Evolutionary conservation across 768 basidiomycete genomes (phyloP), one percentile per base, ranked within the genome.

Genomic region (Boletus patriciae): DNA sequence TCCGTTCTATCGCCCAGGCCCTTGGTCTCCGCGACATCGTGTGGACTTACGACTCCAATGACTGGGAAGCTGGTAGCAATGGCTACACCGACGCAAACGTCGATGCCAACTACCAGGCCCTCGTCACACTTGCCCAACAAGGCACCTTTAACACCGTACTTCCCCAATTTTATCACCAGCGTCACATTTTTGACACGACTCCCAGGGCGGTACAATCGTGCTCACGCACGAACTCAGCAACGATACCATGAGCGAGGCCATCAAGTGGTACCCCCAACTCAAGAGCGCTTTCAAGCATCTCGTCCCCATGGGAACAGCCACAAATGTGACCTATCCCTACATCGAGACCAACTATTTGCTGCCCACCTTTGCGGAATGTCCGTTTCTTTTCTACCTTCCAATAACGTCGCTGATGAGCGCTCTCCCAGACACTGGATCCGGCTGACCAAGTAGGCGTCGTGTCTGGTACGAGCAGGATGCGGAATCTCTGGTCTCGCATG

Each of bases 1-100:
- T 92, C 44, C 83, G 91, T 37, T 76, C 81, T 34, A 86, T 92
- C 54, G 83, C 86, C 4, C 67, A 83, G 21, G 83, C 78, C 9
- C 82, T 92, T 62, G 84, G 84, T 37, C 74, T 92, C 16, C 80
- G 80, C 13, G 88, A 88, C 3, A 78, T 93, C 66, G 75, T 92
- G 48, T 93, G 92, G 91, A 69, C 76, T 62, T 83, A 79, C 57
- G 85, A 88, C 63, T 80, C 84, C n/a, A 74, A 78, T 37, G 90
- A 94, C 70, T 92, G 89, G 89, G 79, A 83, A 65, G 81, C 79
- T 25, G 81, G 83, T 6, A 76, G 75, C 1, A 78, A 75, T 3
- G 71, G 72, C 38, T 61, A 79, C 44, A 80, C 78, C 8, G 68
- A 70, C 3, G 77, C 77, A 29, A 69, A 77, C 29, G 76, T 87